A percentile compares a stretch with the other conserved stretches of the same genome.
phyloP scores from a whole-genome alignment of 176 grass and related monocot species.

The Hyparrhenia diplandra region DNA sequence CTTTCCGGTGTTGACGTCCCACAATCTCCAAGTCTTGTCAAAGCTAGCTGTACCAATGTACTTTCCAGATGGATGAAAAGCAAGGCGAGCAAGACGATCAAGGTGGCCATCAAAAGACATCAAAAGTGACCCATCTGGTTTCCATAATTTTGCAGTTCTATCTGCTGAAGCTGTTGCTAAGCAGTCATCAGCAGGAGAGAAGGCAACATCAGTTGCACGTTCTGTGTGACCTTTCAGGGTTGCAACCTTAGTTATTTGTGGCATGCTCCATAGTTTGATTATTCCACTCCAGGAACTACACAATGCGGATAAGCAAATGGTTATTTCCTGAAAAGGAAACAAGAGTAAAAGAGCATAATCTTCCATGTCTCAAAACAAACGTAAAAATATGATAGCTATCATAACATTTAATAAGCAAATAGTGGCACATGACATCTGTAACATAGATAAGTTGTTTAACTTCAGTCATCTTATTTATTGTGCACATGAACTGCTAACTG shows the following conservation, averaged over 20 bases:
- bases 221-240: conserved; percentile 82
- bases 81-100: conserved; percentile 81
- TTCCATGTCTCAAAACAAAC: conserved; percentile 14
- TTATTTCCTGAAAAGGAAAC: conserved; percentile 38
- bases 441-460: background rate
- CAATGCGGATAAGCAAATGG: conserved; percentile 22
- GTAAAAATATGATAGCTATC: conserved; percentile 2
- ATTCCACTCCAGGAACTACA: conserved; percentile 84
- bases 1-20: conserved; percentile 75
- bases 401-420: background rate
- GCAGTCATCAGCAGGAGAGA: conserved; percentile 63
- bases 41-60: conserved; percentile 95
- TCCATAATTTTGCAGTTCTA: conserved; percentile 87
- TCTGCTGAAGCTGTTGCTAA: conserved; percentile 90
- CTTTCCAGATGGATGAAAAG: conserved; percentile 95
- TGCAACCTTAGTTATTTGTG: conserved; percentile 68
- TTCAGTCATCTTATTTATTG: background rate
- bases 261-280: conserved; percentile 95
- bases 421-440: background rate
- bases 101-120: conserved; percentile 89
- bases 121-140: conserved; percentile 66
- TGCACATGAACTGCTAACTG: background rate
- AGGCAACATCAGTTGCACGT: conserved; percentile 94
- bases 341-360: conserved; percentile 28
- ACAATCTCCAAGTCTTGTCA: conserved; percentile 97